Evolutionary conservation across 768 basidiomycete species (phyloP).

Genomic region (Mycena rosella): DNA sequence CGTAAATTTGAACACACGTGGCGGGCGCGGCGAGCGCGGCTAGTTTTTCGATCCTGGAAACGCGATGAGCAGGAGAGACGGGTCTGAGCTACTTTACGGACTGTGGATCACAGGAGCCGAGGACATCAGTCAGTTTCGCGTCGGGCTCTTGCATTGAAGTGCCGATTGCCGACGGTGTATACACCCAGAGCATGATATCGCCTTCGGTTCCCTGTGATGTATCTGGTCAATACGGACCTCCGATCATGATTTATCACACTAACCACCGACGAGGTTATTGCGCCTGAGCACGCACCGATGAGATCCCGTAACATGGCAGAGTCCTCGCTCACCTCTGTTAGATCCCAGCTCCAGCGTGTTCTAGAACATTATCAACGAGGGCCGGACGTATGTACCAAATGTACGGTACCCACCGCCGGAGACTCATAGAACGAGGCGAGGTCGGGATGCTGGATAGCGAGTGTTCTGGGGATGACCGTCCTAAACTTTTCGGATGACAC

Average conservation of each 20-base stretch:
- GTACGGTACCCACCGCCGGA: slow-evolving; percentile 2
- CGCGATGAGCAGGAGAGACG: too few relatives aligned
- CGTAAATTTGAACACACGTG: slow-evolving; percentile 12
- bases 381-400: background rate
- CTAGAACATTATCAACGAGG: too few relatives aligned
- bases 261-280: slow-evolving; percentile 4
- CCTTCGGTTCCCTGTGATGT: background rate
- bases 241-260: too few relatives aligned
- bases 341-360: slow-evolving; percentile 9
- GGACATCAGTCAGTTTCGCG: slow-evolving; percentile 2
- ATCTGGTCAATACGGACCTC: too few relatives aligned
- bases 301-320: too few relatives aligned
- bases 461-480: background rate
- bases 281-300: too few relatives aligned
- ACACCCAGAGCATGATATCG: slow-evolving; percentile 5
- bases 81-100: too few relatives aligned
- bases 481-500: background rate
- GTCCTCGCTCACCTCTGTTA: too few relatives aligned
- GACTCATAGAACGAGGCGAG: background rate
- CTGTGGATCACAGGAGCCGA: slow-evolving; percentile 19
- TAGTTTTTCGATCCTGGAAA: too few relatives aligned
- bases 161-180: slow-evolving; percentile 5
- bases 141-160: background rate
- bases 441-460: background rate
- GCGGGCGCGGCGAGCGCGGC: slow-evolving; percentile 6